Evolutionary conservation across 2,329 filamentous ascomycete genomes (phyloP).

Genomic region (Penicillium italicum): DNA sequence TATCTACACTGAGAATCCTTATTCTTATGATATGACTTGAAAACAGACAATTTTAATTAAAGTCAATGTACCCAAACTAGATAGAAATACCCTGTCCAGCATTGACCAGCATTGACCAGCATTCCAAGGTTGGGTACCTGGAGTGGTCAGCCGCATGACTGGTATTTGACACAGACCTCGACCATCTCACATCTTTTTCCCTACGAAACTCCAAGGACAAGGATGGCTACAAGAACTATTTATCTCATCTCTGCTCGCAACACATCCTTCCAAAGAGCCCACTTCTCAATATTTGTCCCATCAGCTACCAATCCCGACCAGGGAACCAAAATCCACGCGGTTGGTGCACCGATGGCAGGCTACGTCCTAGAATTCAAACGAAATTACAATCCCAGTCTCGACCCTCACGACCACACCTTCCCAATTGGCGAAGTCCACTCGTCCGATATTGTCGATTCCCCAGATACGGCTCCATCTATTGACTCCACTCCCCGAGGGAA

Average conservation of each 20-base stretch:
- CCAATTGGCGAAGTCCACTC: conserved; percentile 25
- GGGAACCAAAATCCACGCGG: conserved; percentile 32
- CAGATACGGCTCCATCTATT: background rate
- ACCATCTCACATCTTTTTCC: background rate
- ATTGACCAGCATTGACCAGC: no score
- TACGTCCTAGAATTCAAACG: conserved; percentile 32
- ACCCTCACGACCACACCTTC: conserved; percentile 9
- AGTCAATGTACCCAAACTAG: background rate
- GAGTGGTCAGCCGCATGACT: background rate
- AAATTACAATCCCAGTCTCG: conserved; percentile 18
- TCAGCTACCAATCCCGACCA: conserved; percentile 10
- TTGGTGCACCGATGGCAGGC: conserved; percentile 33
- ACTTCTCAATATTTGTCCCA: conserved; percentile 33
- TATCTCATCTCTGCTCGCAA: conserved; percentile 27
- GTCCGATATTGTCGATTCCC: conserved; percentile 19
- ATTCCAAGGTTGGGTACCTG: background rate
- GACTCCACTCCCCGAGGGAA: conserved; percentile 23
- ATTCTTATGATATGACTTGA: no score
- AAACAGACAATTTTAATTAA: background rate
- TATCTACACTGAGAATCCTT: background rate
- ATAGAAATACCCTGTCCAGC: background rate
- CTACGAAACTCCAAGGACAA: background rate
- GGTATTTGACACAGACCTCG: background rate
- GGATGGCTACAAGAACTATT: conserved; percentile 12
- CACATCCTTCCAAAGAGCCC: conserved; percentile 23